These are phyloP conservation scores for Boletus edulis DNA, from an alignment of 768 basidiomycete species.

Conservation along the genomic window DNA sequence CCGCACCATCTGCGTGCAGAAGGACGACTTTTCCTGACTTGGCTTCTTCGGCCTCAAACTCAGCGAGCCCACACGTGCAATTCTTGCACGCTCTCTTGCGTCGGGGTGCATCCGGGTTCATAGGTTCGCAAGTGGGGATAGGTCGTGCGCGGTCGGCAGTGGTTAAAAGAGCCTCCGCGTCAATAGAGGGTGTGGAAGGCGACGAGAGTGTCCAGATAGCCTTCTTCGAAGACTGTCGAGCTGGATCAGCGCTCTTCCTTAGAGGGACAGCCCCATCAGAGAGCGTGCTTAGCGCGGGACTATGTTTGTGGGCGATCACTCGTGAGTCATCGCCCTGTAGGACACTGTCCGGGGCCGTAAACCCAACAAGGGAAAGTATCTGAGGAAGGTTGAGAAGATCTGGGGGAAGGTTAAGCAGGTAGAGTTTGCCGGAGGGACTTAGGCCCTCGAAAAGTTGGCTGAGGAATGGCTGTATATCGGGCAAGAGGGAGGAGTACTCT, in stretches of 20 bases:
- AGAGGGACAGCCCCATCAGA: slow-evolving; percentile 41
- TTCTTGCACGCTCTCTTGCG: slow-evolving; percentile 93
- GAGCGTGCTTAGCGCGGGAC: slow-evolving; percentile 35
- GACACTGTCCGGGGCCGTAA: slow-evolving; percentile 49
- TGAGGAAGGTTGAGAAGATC: slow-evolving; percentile 46
- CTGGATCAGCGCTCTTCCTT: slow-evolving; percentile 48
- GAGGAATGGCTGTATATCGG: slow-evolving; percentile 55
- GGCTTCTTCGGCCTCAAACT: slow-evolving; percentile 84
- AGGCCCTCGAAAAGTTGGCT: slow-evolving; percentile 59
- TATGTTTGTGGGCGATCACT: slow-evolving; percentile 72
- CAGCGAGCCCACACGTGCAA: slow-evolving; percentile 95
- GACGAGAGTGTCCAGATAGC: slow-evolving; percentile 83
- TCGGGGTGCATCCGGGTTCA: slow-evolving; percentile 47
- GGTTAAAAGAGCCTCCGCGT: slow-evolving; percentile 82
- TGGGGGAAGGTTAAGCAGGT: slow-evolving; percentile 54
- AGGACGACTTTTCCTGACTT: slow-evolving; percentile 60
- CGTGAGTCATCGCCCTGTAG: slow-evolving; percentile 36
- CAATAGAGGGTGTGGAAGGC: slow-evolving; percentile 70
- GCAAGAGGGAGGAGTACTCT: slow-evolving; percentile 59
- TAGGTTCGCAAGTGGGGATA: slow-evolving; percentile 72
- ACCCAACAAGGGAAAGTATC: slow-evolving; percentile 65
- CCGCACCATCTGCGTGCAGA: slow-evolving; percentile 58
- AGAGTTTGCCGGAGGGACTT: slow-evolving; percentile 64
- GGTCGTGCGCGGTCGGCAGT: slow-evolving; percentile 80
- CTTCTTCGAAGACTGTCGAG: slow-evolving; percentile 75